Conservation (phyloP, 257 asterid species). For the Echites panduratus region DNA sequence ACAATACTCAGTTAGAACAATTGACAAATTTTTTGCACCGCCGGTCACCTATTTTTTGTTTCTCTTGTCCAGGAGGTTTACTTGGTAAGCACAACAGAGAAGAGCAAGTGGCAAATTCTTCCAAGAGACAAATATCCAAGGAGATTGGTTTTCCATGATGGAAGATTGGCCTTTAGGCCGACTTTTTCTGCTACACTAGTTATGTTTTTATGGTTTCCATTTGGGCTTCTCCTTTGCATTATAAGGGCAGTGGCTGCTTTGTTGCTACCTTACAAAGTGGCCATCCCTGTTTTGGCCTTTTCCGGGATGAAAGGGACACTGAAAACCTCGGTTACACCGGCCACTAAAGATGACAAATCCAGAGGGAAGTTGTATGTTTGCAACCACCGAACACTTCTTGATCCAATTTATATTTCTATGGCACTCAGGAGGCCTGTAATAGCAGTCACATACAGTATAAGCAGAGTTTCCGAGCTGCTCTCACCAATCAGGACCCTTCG, state of each 20-base stretch:
- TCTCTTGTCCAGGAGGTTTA: constrained; percentile 23
- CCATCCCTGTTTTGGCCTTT: constrained; percentile 23
- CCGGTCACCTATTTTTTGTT: not conserved
- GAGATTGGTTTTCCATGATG: constrained; percentile 30
- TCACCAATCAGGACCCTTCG: constrained; percentile 23
- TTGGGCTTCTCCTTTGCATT: constrained; percentile 22
- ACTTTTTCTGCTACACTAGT: constrained; percentile 19
- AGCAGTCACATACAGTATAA: constrained; percentile 29
- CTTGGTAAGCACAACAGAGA: constrained; percentile 24
- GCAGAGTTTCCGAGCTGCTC: constrained; percentile 28
- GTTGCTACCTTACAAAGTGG: constrained; percentile 17
- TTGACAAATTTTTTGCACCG: not conserved
- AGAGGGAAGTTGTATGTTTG: constrained; percentile 20
- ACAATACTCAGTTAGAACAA: not conserved
- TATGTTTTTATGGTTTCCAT: constrained; percentile 31
- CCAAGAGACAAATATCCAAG: constrained; percentile 23
- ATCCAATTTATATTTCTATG: constrained; percentile 28
- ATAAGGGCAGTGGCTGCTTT: constrained; percentile 17
- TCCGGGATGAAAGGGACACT: constrained; percentile 19
- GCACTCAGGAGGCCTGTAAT: constrained; percentile 22
- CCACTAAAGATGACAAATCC: not conserved
- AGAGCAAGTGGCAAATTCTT: constrained; percentile 24
- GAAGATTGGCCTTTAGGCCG: constrained; percentile 33
- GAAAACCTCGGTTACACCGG: not conserved
- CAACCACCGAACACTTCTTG: constrained; percentile 31